Base-by-base conservation (phyloP, 2,329 filamentous ascomycete genomes). In the Xylaria sp. region DNA sequence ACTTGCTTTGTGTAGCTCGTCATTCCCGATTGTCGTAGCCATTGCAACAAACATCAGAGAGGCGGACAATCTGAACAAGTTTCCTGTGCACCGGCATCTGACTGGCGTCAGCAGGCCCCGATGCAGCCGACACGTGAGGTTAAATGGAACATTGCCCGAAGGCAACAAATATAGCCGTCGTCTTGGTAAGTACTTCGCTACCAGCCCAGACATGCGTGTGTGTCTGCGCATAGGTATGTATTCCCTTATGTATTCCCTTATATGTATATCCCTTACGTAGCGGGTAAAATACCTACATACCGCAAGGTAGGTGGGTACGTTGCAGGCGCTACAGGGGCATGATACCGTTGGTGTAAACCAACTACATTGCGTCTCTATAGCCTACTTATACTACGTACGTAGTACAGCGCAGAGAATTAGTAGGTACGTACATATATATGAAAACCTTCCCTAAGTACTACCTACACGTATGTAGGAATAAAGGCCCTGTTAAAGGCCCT, bases 41-140 rank as follows among this genome's bases (percentile, higher is more conserved):
- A 50, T 63, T 51, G 31, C 33, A 22, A 54, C 56, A 42, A 55
- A 33, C 55, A 55, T 27, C 17, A 20, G 15, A 62, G n/a, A 54
- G n/a, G 49, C 25, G 29, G 51, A 27, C 62, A 47, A 49, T 50
- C 25, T 55, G 22, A 29, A 29, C 49, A 36, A 27, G 22, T 54
- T 51, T 25, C 51, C 42, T 57, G 51, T 27, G 53, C 33, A 9
- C 20, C 54, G 31, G 31, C 56, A 47, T 65, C 53, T 54, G 17
- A 31, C 51, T 63, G 47, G 59, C 47, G 59, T 57, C 53, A 58
- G 47, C 53, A 39, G 56, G 62, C 25, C 29, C 17, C 45, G 25
- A 55, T 29, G 38, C 39, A 44, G 49, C 54, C 31, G 38, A 47
- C 55, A 38, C 47, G 25, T 63, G 33, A 58, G 59, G 45, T 63